Percentiles rank a stretch among this genome's conserved stretches.
phyloP scores from a whole-genome alignment of 768 basidiomycete species.

The Termitomyces sp. region DNA sequence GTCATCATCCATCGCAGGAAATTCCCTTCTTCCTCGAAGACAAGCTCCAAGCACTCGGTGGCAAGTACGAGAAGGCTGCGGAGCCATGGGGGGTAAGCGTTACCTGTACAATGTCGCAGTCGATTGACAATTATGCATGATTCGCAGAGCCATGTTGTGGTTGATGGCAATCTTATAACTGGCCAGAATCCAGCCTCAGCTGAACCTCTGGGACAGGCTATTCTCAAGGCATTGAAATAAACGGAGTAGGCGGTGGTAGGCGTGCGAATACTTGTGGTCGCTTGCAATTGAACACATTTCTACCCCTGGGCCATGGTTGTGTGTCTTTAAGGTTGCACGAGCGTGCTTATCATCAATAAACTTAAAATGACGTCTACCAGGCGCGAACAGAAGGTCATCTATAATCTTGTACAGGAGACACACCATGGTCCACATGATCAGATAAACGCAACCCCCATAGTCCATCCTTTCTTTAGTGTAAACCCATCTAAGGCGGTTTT shows the following conservation, averaged over 20 bases:
- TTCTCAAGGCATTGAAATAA: conserved; percentile 44
- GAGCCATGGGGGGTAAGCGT: conserved; percentile 50
- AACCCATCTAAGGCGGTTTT: conserved; percentile 84
- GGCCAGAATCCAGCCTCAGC: conserved; percentile 77
- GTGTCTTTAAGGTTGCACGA: not conserved
- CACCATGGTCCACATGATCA: conserved; percentile 16
- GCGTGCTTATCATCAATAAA: not conserved
- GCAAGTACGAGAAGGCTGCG: conserved; percentile 52
- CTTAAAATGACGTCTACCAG: not conserved
- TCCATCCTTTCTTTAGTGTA: conserved; percentile 80
- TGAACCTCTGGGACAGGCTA: conserved; percentile 45
- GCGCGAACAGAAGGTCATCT: not conserved
- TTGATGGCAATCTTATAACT: conserved; percentile 56
- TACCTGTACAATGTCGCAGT: not conserved
- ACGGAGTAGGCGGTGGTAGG: not conserved
- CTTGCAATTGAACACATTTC: not conserved
- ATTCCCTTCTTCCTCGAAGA: conserved; percentile 72
- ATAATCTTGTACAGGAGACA: conserved; percentile 9
- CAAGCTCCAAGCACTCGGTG: conserved; percentile 60
- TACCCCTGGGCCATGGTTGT: not conserved
- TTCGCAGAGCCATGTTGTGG: conserved; percentile 43
- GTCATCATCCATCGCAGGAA: conserved; percentile 24
- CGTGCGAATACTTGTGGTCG: not conserved
- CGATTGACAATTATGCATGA: not conserved
- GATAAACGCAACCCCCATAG: conserved; percentile 75